Percentiles rank a stretch among this genome's conserved stretches.
Conservation (phyloP, 129 eudicot species). For the Ambrosia trifida region DNA sequence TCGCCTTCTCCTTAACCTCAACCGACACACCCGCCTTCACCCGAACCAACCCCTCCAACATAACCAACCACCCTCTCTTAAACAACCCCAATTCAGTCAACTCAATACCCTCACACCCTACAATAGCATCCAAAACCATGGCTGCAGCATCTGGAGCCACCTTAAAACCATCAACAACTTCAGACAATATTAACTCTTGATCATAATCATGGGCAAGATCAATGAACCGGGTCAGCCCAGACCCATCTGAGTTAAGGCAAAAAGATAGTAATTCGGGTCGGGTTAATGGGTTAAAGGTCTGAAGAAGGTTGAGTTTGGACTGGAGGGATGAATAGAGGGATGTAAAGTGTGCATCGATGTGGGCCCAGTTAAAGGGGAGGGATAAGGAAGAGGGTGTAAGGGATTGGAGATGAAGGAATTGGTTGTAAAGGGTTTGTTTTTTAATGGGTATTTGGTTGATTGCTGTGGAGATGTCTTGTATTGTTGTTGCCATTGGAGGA, state of each 20-base stretch:
- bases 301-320: constrained; percentile 35
- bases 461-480: constrained; percentile 41
- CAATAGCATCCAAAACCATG: constrained; percentile 44
- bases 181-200: constrained; percentile 18
- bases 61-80: constrained; percentile 37
- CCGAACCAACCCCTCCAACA: constrained; percentile 46
- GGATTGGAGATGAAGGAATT: constrained; percentile 44
- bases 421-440: constrained; percentile 39
- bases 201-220: constrained; percentile 12
- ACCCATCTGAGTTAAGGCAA: constrained; percentile 42
- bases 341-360: constrained; percentile 50
- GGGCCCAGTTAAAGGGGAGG: constrained; percentile 39
- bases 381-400: constrained; percentile 32
- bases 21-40: constrained; percentile 19
- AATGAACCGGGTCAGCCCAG: constrained; percentile 32
- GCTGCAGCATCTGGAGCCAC: constrained; percentile 43
- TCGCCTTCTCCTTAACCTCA: constrained; percentile 39
- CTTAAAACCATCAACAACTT: constrained; percentile 42
- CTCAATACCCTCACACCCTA: constrained; percentile 13
- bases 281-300: constrained; percentile 28
- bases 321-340: constrained; percentile 36
- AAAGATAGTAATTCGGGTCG: constrained; percentile 40
- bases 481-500: constrained; percentile 28
- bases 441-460: constrained; percentile 34
- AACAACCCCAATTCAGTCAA: background rate